phyloP scores from a whole-genome alignment of 148 eudicot species.

The Spergularia bocconei region DNA sequence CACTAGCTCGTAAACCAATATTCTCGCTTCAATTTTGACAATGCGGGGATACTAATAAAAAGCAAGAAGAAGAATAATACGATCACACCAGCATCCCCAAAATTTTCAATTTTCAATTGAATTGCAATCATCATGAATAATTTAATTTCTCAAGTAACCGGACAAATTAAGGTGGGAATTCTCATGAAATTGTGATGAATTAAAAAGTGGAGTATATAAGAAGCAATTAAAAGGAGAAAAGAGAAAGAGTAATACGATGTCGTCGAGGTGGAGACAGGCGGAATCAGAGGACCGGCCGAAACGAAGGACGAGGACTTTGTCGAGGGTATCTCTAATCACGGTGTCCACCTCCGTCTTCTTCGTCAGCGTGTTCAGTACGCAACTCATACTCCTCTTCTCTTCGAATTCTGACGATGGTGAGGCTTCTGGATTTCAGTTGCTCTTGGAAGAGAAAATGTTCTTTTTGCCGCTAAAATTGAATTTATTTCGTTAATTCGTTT shows the following conservation, averaged over 20 bases:
- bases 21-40: too few species aligned
- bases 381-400: conserved; percentile 36
- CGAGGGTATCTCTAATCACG: conserved; percentile 81
- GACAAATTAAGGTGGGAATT: neutral
- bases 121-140: too few species aligned
- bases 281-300: conserved; percentile 74
- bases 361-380: conserved; percentile 45
- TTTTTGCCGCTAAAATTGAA: too few species aligned
- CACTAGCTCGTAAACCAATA: too few species aligned
- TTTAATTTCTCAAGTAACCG: neutral
- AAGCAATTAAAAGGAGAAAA: conserved; percentile 1
- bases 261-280: conserved; percentile 80
- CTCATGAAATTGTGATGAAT: neutral
- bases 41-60: too few species aligned
- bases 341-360: conserved; percentile 71
- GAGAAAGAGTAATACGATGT: conserved; percentile 46
- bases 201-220: neutral
- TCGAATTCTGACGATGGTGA: too few species aligned
- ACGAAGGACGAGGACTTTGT: conserved; percentile 87
- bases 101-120: too few species aligned
- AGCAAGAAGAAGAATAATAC: too few species aligned
- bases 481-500: too few species aligned
- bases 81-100: too few species aligned
- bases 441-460: too few species aligned
- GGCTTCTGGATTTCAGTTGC: too few species aligned